Base-by-base conservation (phyloP, 805 yeast species). In the Metschnikowia gelsemii region DNA sequence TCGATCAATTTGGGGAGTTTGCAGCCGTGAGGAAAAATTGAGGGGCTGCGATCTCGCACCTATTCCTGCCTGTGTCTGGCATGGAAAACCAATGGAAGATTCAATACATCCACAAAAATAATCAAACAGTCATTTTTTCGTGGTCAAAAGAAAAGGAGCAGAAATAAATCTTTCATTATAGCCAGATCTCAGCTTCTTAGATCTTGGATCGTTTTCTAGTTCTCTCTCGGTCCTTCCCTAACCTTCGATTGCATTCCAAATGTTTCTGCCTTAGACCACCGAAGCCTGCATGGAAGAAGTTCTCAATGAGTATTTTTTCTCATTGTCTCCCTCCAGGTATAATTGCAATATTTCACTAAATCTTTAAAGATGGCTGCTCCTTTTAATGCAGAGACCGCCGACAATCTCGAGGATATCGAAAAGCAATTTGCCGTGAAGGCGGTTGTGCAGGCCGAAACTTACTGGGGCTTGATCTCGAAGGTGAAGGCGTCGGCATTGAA, bases 341-440 rank as follows among this genome's bases (percentile, higher is more conserved):
- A 23, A 23, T 23, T 11, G 14, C 35, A 16, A 44, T 38, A 29
- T n/a, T n/a, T n/a, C n/a, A n/a, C n/a, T n/a, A n/a, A n/a, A n/a
- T n/a, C n/a, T n/a, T n/a, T n/a, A n/a, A n/a, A n/a, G n/a, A 66
- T 63, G 70, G 54, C 66, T 32, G 56, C 68, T 13, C 65, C 64
- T 43, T 87, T 88, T 60, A 78, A 84, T 57, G 90, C 99, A 14
- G 96, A 93, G 58, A 76, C 74, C 45, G 97, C 99, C 33, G 96
- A 93, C 47, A 93, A 93, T 71, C 73, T 87, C 56, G 98, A 91
- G 66, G 96, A 88, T 56, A 88, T 93, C 58, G 99, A 93, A 67
- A 88, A 81, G 75, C 98, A 93, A 70, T 93, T 93, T 59, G 98
- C 99, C 30, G 99, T 93, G 45, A 87, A 85, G 66, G 99, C 98